Conservation (phyloP, 169 alveolate genomes). For the Plasmodium vivax region DNA sequence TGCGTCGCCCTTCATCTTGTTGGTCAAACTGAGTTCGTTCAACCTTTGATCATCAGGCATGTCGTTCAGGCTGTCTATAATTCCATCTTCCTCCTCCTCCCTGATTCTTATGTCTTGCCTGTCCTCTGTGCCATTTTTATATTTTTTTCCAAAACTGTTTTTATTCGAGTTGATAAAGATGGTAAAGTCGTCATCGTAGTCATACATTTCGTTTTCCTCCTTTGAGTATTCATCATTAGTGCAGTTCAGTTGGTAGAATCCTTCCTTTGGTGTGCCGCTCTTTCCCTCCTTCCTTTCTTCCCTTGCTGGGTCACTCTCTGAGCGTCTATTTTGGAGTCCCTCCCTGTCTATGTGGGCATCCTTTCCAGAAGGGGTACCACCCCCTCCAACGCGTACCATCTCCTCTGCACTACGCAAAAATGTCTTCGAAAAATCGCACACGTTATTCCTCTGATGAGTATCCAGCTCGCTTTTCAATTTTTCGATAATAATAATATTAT, state of each 20-base stretch:
- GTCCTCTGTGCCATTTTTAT: slow-evolving; percentile 5
- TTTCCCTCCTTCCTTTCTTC: background rate
- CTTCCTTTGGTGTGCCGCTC: background rate
- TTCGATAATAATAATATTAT: slow-evolving; percentile 53
- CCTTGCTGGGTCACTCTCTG: background rate
- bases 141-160: background rate
- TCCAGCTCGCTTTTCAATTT: slow-evolving; percentile 41
- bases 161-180: slow-evolving; percentile 40
- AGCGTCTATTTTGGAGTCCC: background rate
- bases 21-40: background rate
- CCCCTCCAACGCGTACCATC: background rate
- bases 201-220: slow-evolving; percentile 25
- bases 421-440: background rate
- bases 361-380: background rate
- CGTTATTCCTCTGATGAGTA: background rate
- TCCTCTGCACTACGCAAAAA: slow-evolving; percentile 10
- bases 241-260: background rate
- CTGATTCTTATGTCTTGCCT: background rate
- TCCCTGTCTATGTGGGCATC: background rate
- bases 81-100: background rate
- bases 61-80: background rate
- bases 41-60: background rate
- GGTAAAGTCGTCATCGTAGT: slow-evolving; percentile 54
- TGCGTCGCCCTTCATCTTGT: background rate
- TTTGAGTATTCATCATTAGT: background rate